Conservation (phyloP, 345 rosid species). For the Eucalyptus coolabah region DNA sequence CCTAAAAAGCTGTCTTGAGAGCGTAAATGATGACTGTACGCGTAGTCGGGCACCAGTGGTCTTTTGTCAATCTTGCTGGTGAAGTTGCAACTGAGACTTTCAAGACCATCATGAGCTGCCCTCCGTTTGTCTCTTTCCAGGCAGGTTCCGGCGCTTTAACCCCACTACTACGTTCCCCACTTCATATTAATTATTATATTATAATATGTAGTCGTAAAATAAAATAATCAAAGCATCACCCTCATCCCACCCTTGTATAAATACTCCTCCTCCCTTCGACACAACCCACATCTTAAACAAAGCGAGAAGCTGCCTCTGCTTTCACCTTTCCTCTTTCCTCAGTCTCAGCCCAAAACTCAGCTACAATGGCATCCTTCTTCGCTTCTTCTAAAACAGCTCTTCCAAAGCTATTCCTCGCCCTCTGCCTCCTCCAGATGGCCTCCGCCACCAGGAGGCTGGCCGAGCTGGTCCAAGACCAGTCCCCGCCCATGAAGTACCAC, state of each 20-base stretch:
- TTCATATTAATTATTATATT: neutral
- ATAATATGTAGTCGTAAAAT: neutral
- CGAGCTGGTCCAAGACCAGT: slow-evolving; percentile 16
- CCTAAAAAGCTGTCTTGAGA: neutral
- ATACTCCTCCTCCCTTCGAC: neutral
- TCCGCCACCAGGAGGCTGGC: slow-evolving; percentile 13
- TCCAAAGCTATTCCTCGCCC: neutral
- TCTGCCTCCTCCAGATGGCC: neutral
- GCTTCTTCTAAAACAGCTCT: neutral
- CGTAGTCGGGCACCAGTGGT: neutral
- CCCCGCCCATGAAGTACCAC: slow-evolving; percentile 38
- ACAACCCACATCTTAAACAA: neutral
- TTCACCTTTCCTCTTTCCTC: neutral
- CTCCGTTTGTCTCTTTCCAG: neutral
- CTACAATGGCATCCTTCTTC: neutral
- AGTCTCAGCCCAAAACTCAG: neutral
- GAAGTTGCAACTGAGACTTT: neutral
- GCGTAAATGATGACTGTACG: neutral
- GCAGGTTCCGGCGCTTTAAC: neutral
- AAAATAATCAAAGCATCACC: neutral
- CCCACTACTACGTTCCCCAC: neutral
- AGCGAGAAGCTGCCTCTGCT: neutral
- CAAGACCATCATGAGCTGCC: neutral
- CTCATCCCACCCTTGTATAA: neutral
- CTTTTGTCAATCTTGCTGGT: neutral